phyloP scores from a whole-genome alignment of 2,329 filamentous ascomycete genomes.

The Aspergillus calidoustus region DNA sequence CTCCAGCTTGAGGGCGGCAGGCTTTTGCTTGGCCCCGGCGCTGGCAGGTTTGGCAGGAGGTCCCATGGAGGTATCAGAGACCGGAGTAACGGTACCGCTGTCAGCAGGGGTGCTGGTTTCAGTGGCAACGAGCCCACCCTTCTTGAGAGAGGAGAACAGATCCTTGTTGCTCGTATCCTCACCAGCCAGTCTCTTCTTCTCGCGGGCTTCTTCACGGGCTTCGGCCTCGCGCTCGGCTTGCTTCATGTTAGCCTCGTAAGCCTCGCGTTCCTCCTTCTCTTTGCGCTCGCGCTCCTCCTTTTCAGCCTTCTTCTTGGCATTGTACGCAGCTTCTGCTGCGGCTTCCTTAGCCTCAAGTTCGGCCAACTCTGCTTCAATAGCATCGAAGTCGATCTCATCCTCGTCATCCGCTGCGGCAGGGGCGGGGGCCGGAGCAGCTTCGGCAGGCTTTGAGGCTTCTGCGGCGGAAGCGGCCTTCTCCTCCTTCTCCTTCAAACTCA shows the following conservation, averaged over 20 bases:
- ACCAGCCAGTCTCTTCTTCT: slow-evolving; percentile 45
- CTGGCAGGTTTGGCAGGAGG: slow-evolving; percentile 60
- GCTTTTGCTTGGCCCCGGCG: slow-evolving; percentile 73
- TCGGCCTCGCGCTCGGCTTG: slow-evolving; percentile 54
- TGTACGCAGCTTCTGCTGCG: slow-evolving; percentile 51
- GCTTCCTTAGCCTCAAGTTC: slow-evolving; percentile 53
- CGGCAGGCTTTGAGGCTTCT: slow-evolving; percentile 37
- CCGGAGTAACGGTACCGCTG: slow-evolving; percentile 52
- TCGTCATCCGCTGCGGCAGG: slow-evolving; percentile 35
- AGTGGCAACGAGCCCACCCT: slow-evolving; percentile 42
- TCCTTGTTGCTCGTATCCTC: slow-evolving; percentile 44
- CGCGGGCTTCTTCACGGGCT: slow-evolving; percentile 49
- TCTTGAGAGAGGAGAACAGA: slow-evolving; percentile 51
- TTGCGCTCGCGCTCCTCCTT: slow-evolving; percentile 58
- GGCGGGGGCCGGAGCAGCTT: slow-evolving; percentile 38
- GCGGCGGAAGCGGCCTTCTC: slow-evolving; percentile 52
- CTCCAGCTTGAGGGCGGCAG: slow-evolving; percentile 84
- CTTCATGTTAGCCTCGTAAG: slow-evolving; percentile 54
- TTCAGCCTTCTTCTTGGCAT: slow-evolving; percentile 80
- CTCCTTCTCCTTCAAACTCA: slow-evolving; percentile 41
- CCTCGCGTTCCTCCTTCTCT: slow-evolving; percentile 50
- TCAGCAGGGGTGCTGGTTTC: slow-evolving; percentile 47
- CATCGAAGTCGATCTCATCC: slow-evolving; percentile 52
- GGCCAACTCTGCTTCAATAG: slow-evolving; percentile 53
- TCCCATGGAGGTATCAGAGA: slow-evolving; percentile 51